These are phyloP conservation scores for Helotiales sp. DNA, from an alignment of 2,329 filamentous ascomycete species.

Conservation along the genomic window DNA sequence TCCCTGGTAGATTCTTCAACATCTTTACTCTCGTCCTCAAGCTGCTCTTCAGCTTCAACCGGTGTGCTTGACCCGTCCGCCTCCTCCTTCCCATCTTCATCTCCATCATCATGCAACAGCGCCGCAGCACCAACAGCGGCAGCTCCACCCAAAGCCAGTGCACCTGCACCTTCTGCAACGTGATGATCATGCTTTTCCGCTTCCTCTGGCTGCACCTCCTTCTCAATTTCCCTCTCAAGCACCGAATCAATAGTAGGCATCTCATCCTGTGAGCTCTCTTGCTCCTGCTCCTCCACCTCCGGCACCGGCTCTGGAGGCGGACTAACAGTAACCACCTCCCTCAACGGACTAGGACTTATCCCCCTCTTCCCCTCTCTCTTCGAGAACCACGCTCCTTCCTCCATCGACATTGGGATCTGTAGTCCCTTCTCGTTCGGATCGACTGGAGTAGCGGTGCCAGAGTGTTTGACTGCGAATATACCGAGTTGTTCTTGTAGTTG, in stretches of 20 bases:
- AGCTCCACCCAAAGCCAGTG: neutral
- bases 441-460: neutral
- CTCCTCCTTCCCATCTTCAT: no score
- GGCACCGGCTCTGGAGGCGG: neutral
- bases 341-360: neutral
- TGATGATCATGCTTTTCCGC: neutral
- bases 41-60: no score
- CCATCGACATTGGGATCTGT: neutral
- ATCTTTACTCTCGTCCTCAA: no score
- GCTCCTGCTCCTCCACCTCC: neutral
- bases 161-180: neutral
- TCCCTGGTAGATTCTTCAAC: no score
- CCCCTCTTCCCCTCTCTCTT: neutral
- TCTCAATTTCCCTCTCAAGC: neutral
- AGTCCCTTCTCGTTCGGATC: neutral
- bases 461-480: neutral
- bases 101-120: neutral
- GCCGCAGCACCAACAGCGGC: neutral
- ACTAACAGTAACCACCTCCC: neutral
- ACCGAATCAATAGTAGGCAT: neutral
- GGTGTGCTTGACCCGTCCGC: no score
- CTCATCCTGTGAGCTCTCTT: neutral
- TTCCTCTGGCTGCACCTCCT: neutral
- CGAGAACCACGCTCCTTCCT: neutral
- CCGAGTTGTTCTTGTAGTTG: conserved; percentile 10